Conservation (phyloP, 208 protist species). For the Leishmania guyanensis region DNA sequence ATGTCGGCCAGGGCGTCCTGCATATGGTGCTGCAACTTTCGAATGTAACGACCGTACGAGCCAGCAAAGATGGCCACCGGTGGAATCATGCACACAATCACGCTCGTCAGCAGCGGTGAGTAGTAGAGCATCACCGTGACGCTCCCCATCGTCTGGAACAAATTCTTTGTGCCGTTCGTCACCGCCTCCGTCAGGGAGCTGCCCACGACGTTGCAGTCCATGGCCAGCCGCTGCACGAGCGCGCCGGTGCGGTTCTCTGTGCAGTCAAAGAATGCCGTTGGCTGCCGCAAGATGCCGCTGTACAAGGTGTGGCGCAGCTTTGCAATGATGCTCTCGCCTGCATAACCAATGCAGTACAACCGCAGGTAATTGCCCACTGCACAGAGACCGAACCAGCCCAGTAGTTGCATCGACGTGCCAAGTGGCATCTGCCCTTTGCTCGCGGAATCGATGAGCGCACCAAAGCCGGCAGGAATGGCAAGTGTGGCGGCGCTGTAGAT, state of each 20-base stretch:
- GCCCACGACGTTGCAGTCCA: constrained; percentile 90
- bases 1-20: constrained; percentile 84
- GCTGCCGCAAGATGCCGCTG: constrained; percentile 64
- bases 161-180: constrained; percentile 81
- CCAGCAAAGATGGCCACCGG: constrained; percentile 86
- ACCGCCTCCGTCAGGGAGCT: constrained; percentile 82
- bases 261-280: constrained; percentile 80
- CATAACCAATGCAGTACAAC: constrained; percentile 72
- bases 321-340: constrained; percentile 77
- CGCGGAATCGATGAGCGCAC: constrained; percentile 81
- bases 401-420: constrained; percentile 75
- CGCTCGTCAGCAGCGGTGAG: constrained; percentile 78
- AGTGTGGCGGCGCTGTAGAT: constrained; percentile 84
- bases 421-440: constrained; percentile 81
- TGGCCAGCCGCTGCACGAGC: constrained; percentile 81
- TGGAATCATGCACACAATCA: constrained; percentile 82
- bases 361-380: constrained; percentile 75
- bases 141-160: constrained; percentile 79
- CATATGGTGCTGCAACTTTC: constrained; percentile 73
- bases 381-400: constrained; percentile 72
- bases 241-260: constrained; percentile 77
- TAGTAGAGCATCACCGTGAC: constrained; percentile 89
- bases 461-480: constrained; percentile 82
- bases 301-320: constrained; percentile 72
- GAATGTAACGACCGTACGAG: constrained; percentile 81